Percentiles rank a stretch among this genome's conserved stretches.
These are phyloP conservation scores for Cryphonectria parasitica DNA, from an alignment of 2,329 filamentous ascomycete genomes.

Conservation along the genomic window DNA sequence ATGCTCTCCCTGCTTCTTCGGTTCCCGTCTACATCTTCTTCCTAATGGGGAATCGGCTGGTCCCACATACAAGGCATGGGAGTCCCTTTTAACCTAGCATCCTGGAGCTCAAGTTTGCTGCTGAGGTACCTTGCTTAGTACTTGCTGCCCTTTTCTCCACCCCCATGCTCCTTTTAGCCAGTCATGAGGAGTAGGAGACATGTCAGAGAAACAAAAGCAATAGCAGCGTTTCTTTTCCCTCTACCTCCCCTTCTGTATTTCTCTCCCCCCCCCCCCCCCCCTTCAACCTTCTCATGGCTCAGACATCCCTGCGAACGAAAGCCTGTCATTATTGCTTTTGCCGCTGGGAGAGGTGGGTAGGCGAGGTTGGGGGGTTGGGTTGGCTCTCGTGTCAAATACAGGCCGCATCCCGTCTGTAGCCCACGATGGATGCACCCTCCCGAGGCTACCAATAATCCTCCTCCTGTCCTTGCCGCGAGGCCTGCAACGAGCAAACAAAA, in stretches of 20 bases:
- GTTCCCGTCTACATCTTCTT: slow-evolving; percentile 17
- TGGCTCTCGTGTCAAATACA: slow-evolving; percentile 27
- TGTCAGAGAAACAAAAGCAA: slow-evolving; percentile 20
- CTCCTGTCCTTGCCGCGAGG: slow-evolving; percentile 25
- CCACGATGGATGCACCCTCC: slow-evolving; percentile 25
- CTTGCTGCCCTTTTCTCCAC: not conserved
- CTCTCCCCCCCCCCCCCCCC: not conserved
- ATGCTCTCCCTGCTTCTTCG: slow-evolving; percentile 15
- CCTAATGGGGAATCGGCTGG: slow-evolving; percentile 23
- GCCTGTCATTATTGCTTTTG: slow-evolving; percentile 9
- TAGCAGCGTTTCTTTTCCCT: slow-evolving; percentile 8
- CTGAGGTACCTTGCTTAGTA: not conserved
- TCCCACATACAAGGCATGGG: slow-evolving; percentile 14
- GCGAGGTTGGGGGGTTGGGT: slow-evolving; percentile 15
- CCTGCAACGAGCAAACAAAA: slow-evolving; percentile 28
- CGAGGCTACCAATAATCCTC: slow-evolving; percentile 27
- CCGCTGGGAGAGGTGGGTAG: not conserved
- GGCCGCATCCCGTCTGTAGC: slow-evolving; percentile 17
- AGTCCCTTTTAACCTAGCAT: slow-evolving; percentile 6
- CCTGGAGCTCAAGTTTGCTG: not conserved
- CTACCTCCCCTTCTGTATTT: not conserved
- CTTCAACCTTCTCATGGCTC: not conserved
- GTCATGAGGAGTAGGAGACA: slow-evolving; percentile 3
- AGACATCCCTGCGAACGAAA: slow-evolving; percentile 7
- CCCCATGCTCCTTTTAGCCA: slow-evolving; percentile 8